Conservation (phyloP, 257 asterid genomes). For the Solanum sitiens region DNA sequence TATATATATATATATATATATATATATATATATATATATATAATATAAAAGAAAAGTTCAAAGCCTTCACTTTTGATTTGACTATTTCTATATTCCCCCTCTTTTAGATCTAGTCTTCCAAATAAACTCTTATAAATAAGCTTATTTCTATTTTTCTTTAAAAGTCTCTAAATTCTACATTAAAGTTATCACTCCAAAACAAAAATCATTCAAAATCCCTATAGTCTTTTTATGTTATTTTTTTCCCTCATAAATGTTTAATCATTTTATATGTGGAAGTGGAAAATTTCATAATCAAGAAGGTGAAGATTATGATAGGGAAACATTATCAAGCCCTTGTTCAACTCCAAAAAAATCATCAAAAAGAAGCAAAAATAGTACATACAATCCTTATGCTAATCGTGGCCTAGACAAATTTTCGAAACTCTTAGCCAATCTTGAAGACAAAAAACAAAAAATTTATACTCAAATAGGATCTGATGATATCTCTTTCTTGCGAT, state of each 20-base stretch:
- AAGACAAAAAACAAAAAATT: constrained; percentile 25
- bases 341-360: constrained; percentile 37
- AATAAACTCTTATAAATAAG: neutral
- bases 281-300: constrained; percentile 35
- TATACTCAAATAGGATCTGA: constrained; percentile 21
- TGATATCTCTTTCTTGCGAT: constrained; percentile 24
- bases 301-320: constrained; percentile 14
- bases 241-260: neutral
- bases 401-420: constrained; percentile 42
- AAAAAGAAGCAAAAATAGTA: constrained; percentile 12
- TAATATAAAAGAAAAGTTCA: neutral
- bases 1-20: neutral
- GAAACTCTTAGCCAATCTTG: constrained; percentile 32
- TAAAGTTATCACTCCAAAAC: neutral
- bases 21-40: neutral
- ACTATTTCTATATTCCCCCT: neutral
- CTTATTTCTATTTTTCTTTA: neutral
- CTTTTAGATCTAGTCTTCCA: neutral
- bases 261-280: constrained; percentile 53
- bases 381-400: constrained; percentile 28
- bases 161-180: neutral
- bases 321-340: constrained; percentile 16
- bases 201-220: neutral
- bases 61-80: neutral
- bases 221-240: neutral